Evolutionary conservation across 169 alveolate genomes (phyloP).

Genomic region (Cryptosporidium canis): DNA sequence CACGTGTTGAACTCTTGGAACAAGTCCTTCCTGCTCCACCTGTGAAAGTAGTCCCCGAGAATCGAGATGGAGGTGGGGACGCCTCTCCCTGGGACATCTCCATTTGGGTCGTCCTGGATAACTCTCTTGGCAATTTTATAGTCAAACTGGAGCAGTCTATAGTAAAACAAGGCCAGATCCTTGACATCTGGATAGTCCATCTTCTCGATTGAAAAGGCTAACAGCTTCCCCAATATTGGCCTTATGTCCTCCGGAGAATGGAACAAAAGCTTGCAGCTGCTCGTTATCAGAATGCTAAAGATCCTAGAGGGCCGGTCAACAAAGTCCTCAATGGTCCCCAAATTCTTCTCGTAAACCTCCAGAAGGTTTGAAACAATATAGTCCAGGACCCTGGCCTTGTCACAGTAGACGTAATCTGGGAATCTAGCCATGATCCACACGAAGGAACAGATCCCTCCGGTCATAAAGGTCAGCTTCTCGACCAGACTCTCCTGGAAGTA

Average conservation of each 20-base stretch:
- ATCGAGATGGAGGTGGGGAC: not conserved
- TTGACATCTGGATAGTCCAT: slow-evolving; percentile 55
- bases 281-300: slow-evolving; percentile 24
- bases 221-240: slow-evolving; percentile 26
- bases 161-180: slow-evolving; percentile 65
- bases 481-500: not conserved
- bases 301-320: not conserved
- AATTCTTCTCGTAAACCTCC: slow-evolving; percentile 27
- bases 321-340: not conserved
- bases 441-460: slow-evolving; percentile 33
- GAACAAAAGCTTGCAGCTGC: slow-evolving; percentile 53
- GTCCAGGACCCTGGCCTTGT: slow-evolving; percentile 2
- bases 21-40: slow-evolving; percentile 20
- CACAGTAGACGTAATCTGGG: slow-evolving; percentile 17
- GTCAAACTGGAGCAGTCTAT: slow-evolving; percentile 41
- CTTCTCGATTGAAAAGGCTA: slow-evolving; percentile 19
- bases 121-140: slow-evolving; percentile 17
- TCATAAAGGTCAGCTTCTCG: slow-evolving; percentile 10
- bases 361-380: not conserved
- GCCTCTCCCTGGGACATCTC: not conserved
- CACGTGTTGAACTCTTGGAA: slow-evolving; percentile 18
- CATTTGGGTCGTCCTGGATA: not conserved
- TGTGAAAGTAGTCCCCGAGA: slow-evolving; percentile 12
- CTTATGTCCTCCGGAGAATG: slow-evolving; percentile 34
- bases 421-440: slow-evolving; percentile 43